phyloP scores from a whole-genome alignment of 116 monocot species.

The Phalaenopsis hybrid region DNA sequence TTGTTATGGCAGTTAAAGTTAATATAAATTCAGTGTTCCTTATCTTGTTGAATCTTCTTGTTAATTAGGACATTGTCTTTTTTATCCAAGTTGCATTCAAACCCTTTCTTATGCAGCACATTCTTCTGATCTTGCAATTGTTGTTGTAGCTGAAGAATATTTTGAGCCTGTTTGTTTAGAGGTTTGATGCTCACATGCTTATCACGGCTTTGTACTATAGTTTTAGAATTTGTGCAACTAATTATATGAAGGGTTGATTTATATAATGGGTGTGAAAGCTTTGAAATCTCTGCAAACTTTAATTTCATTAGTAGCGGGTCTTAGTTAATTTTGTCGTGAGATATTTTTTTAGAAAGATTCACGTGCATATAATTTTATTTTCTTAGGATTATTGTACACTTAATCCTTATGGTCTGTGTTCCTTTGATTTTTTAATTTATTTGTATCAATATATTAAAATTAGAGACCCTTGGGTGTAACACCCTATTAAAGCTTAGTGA shows the following conservation, averaged over 20 bases:
- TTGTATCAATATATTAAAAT: constrained; percentile 1
- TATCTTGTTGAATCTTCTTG: neutral
- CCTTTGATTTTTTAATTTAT: neutral
- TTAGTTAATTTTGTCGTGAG: neutral
- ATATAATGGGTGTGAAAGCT: neutral
- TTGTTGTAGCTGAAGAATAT: neutral
- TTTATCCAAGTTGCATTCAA: too few species aligned
- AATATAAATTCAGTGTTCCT: neutral
- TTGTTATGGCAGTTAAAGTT: neutral
- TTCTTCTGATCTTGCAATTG: neutral
- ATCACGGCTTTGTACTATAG: neutral
- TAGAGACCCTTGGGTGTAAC: neutral
- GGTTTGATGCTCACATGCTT: neutral
- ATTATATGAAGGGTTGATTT: neutral
- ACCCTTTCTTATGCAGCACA: too few species aligned
- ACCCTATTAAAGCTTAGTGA: neutral
- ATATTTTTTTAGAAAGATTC: neutral
- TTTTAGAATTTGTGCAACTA: neutral
- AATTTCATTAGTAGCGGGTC: neutral
- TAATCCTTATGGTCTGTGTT: neutral
- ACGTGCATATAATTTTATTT: too few species aligned
- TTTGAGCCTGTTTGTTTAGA: neutral
- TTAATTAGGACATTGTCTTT: too few species aligned
- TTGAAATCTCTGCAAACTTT: neutral
- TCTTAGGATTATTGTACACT: neutral